Evolutionary conservation across 371 early-diverging fungal genomes (phyloP).

Genomic region (Mucor sp.): DNA sequence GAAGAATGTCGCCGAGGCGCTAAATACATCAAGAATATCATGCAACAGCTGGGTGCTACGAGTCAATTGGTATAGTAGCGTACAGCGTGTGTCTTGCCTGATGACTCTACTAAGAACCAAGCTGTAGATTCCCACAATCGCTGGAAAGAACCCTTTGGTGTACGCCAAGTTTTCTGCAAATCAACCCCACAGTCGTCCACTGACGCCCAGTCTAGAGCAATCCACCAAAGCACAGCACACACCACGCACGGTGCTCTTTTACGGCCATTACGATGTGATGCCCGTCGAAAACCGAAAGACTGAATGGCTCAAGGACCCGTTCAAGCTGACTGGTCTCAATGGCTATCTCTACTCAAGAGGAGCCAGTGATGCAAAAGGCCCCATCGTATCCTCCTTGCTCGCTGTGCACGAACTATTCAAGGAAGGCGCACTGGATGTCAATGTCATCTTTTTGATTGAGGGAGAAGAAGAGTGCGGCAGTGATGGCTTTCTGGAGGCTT

Average conservation of each 20-base stretch:
- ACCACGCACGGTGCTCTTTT: slow-evolving; percentile 67
- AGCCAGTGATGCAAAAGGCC: slow-evolving; percentile 86
- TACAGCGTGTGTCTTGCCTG: neutral
- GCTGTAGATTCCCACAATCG: slow-evolving; percentile 58
- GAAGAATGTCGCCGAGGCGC: slow-evolving; percentile 81
- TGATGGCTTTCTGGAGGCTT: slow-evolving; percentile 67
- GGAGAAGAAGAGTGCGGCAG: slow-evolving; percentile 87
- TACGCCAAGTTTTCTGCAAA: slow-evolving; percentile 68
- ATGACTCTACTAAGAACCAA: no score
- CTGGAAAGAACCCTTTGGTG: slow-evolving; percentile 76
- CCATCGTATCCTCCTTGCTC: slow-evolving; percentile 74
- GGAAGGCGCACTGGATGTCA: slow-evolving; percentile 59
- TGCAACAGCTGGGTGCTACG: slow-evolving; percentile 76
- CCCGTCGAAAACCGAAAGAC: slow-evolving; percentile 60
- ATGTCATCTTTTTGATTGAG: slow-evolving; percentile 80
- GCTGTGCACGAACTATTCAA: slow-evolving; percentile 72
- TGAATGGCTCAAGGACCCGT: slow-evolving; percentile 58
- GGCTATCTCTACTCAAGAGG: slow-evolving; percentile 84
- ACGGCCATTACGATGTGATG: slow-evolving; percentile 89
- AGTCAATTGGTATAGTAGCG: slow-evolving; percentile 54
- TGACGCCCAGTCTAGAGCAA: neutral
- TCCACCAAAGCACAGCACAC: neutral
- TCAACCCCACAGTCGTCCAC: neutral
- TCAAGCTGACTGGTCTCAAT: slow-evolving; percentile 57
- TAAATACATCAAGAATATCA: slow-evolving; percentile 68